Evolutionary conservation across 2,329 filamentous ascomycete species (phyloP).

Genomic region (Neonectria coccinea): DNA sequence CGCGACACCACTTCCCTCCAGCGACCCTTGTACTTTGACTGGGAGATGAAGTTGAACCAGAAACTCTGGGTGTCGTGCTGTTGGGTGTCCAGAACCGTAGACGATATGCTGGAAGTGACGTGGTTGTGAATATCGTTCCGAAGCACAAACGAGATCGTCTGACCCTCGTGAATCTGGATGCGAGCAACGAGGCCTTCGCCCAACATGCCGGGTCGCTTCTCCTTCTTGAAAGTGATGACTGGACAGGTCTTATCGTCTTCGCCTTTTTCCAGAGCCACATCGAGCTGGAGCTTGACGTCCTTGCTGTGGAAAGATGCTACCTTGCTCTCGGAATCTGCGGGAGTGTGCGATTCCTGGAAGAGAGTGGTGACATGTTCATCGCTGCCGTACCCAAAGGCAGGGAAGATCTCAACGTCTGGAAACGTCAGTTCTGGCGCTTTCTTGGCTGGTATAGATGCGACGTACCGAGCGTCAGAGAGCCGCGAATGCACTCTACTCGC

Average conservation of each 20-base stretch:
- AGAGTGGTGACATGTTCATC: slow-evolving; percentile 72
- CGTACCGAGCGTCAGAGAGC: slow-evolving; percentile 69
- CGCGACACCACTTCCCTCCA: slow-evolving; percentile 79
- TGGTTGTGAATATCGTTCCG: slow-evolving; percentile 71
- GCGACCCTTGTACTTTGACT: slow-evolving; percentile 76
- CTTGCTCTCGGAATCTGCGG: slow-evolving; percentile 62
- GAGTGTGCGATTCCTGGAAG: slow-evolving; percentile 56
- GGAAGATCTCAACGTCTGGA: slow-evolving; percentile 76
- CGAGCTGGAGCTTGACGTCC: slow-evolving; percentile 71
- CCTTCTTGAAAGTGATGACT: slow-evolving; percentile 66
- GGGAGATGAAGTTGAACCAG: slow-evolving; percentile 80
- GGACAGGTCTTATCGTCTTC: slow-evolving; percentile 58
- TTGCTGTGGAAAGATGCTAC: slow-evolving; percentile 72
- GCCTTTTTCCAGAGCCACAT: slow-evolving; percentile 74
- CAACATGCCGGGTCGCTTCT: slow-evolving; percentile 62
- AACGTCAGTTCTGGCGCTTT: slow-evolving; percentile 14
- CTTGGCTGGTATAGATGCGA: background rate
- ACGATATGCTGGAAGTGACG: slow-evolving; percentile 69
- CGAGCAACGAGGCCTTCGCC: slow-evolving; percentile 73
- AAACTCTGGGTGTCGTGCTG: slow-evolving; percentile 78
- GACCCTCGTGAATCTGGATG: slow-evolving; percentile 72
- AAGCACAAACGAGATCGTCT: slow-evolving; percentile 76
- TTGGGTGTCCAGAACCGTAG: slow-evolving; percentile 67
- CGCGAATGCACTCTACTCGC: slow-evolving; percentile 78
- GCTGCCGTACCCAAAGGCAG: slow-evolving; percentile 77